Evolutionary conservation across 2,329 filamentous ascomycete genomes (phyloP), one percentile per base, ranked within the genome.

Genomic region (Colletotrichum acutatum): DNA sequence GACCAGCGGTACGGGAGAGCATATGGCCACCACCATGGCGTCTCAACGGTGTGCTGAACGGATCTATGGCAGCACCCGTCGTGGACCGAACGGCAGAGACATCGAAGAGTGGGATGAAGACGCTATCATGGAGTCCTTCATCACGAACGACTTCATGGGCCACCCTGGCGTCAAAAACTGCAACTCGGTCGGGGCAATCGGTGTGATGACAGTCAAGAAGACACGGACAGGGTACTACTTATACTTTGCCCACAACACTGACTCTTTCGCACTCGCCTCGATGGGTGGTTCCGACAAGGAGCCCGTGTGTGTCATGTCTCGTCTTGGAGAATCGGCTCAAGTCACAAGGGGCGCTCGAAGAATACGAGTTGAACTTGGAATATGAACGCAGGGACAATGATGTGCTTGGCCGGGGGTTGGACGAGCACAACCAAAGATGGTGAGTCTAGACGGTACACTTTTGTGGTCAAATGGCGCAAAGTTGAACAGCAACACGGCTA

Each of bases 201-300:
- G 97, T 2, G 90, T 98, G 71, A 91, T 99, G 86, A 91, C 92
- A 0, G 93, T 98, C 78, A 98, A 98, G 85, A 97, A 95, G 85
- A 92, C 90, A 0, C 86, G 86, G 14, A 87, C 90, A 26, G 95
- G 95, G 1, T 91, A 94, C 75, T 95, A 93, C 79, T 89, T 99
- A 64, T 96, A 96, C 82, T 99, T 97, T 84, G 95, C 93, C 1
- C 97, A 99, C 86, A 99, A 98, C 79, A 99, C 97, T 0, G 96
- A 98, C 80, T 91, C 90, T 1, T 92, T 93, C 85, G 95, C 95
- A 6, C 84, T 99, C 66, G 95, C 95, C 1, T 97, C 95, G 3
- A 97, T 98, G 94, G 90, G 93, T 49, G 93, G 92, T 1, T 89
- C 90, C 30, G 95, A 98, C 76, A 86, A 85, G 59, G 90, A 90